Base-by-base conservation (phyloP, 2,329 filamentous ascomycete genomes). In the Scortechinia acanthostroma region DNA sequence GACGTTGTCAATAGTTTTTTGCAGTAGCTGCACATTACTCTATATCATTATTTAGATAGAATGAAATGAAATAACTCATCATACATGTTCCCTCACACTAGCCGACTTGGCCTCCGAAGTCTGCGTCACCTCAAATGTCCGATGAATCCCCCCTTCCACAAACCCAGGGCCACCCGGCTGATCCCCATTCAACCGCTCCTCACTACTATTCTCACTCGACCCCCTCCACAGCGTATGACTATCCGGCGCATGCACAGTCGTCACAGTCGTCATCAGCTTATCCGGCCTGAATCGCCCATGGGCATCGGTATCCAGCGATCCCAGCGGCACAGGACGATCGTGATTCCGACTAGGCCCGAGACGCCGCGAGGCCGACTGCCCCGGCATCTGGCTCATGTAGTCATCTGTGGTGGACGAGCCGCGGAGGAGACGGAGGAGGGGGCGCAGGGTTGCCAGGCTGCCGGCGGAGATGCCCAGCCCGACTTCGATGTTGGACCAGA, bases 1-100 rank as follows among this genome's bases (percentile, higher is more conserved):
- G 66, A 74, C 21, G 77, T 77, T 42, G 68, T 91, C 2, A 65
- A 69, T 35, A 66, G 60, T 5, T 87, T 86, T 50, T 52, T 88
- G 47, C 74, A 52, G n/a, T n/a, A 10, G 25, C n/a, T 10, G n/a
- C 25, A 10, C 25, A 30, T 10, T n/a, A n/a, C 25, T n/a, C 10
- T 30, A n/a, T 30, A 30, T 30, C 25, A 10, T 10, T 30, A 30
- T 30, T 30, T 30, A 30, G 10, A 30, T n/a, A 30, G 25, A 10
- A 30, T 10, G n/a, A 10, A 10, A 30, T 30, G 25, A 30, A 10
- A n/a, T 10, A 30, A n/a, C 25, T 30, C n/a, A n/a, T n/a, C n/a
- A 30, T 30, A 30, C 25, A 30, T 30, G n/a, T 30, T 30, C 25
- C 10, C 25, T n/a, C n/a, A n/a, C n/a, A n/a, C n/a, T n/a, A n/a